phyloP scores from a whole-genome alignment of 2,329 filamentous ascomycete genomes.

The Colletotrichum orbiculare region DNA sequence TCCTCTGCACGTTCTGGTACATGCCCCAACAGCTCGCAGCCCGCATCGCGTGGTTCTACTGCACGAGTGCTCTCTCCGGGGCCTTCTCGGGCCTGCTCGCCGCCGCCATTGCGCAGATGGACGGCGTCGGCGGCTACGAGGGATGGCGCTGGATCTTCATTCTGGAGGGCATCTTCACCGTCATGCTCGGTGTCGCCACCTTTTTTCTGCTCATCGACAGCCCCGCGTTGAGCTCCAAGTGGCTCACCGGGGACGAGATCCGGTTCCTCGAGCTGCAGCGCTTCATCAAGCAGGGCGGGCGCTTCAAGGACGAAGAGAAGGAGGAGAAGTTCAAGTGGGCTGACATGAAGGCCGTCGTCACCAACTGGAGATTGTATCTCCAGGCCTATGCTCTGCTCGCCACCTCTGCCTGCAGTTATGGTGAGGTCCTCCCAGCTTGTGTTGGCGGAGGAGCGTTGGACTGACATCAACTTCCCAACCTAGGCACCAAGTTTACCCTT shows the following conservation, averaged over 20 bases:
- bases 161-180: conserved; percentile 46
- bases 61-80: conserved; percentile 51
- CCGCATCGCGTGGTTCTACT: conserved; percentile 44
- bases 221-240: conserved; percentile 46
- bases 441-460: too few relatives aligned
- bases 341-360: conserved; percentile 42
- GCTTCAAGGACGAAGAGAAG: conserved; percentile 37
- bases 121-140: conserved; percentile 56
- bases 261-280: conserved; percentile 43
- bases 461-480: too few relatives aligned
- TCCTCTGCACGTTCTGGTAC: conserved; percentile 45
- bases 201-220: conserved; percentile 56
- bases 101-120: conserved; percentile 68
- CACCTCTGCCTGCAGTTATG: conserved; percentile 39
- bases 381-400: conserved; percentile 44
- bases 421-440: background rate
- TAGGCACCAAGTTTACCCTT: too few relatives aligned
- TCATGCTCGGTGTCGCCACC: conserved; percentile 55
- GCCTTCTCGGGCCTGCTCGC: conserved; percentile 73
- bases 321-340: conserved; percentile 39
- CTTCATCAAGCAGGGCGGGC: conserved; percentile 48
- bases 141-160: conserved; percentile 68
- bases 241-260: conserved; percentile 51
- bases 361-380: conserved; percentile 45
- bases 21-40: conserved; percentile 42